Conservation (phyloP, 176 grass and related monocot genomes). For the Sorghum bicolor region DNA sequence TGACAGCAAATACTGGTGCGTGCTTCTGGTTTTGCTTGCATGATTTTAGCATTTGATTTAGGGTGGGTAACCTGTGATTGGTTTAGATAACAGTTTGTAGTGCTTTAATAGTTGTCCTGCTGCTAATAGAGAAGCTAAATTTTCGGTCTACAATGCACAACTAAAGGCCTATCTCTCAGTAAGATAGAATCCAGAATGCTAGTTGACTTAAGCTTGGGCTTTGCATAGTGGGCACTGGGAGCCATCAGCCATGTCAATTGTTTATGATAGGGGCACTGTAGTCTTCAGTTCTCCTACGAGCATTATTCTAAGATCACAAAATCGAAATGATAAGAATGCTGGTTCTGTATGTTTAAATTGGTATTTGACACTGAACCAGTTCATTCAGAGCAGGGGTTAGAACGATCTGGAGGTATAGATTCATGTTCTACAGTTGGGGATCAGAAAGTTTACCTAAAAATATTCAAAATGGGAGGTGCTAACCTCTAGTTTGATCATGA, state of each 20-base stretch:
- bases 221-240: neutral
- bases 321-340: neutral
- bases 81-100: neutral
- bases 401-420: neutral
- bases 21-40: neutral
- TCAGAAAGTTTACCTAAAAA: neutral
- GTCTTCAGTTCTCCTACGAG: neutral
- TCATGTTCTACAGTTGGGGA: neutral
- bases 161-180: neutral
- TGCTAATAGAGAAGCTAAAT: neutral
- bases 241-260: neutral
- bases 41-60: conserved; percentile 12
- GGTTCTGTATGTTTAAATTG: neutral
- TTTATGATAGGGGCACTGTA: neutral
- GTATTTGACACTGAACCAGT: neutral
- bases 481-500: neutral
- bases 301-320: neutral
- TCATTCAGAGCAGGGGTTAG: neutral
- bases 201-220: neutral
- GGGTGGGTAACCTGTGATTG: neutral
- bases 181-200: neutral
- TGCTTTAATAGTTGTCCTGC: neutral
- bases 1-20: conserved; percentile 79
- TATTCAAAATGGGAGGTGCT: neutral
- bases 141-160: neutral